A percentile compares a stretch with the other conserved stretches of the same genome.
phyloP scores from a whole-genome alignment of 768 basidiomycete species.

The Rubroboletus satanas region DNA sequence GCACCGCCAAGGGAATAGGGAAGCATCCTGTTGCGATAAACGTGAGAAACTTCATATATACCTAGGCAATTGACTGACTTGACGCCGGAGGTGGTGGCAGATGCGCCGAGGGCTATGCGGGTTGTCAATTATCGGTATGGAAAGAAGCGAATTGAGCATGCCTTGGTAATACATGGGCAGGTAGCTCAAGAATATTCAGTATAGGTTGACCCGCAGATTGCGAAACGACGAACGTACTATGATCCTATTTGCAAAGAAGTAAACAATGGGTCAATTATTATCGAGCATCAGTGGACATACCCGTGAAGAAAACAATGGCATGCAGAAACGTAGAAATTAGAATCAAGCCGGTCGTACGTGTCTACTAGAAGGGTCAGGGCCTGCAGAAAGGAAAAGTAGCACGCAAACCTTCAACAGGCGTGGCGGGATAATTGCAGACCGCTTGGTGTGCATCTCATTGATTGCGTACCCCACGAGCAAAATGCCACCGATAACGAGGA shows the following conservation, averaged over 20 bases:
- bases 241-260: slow-evolving; percentile 12
- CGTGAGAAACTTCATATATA: background rate
- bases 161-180: slow-evolving; percentile 42
- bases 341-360: slow-evolving; percentile 35
- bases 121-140: background rate
- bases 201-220: background rate
- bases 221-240: slow-evolving; percentile 20
- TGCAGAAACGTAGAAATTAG: slow-evolving; percentile 35
- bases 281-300: slow-evolving; percentile 14
- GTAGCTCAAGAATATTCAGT: slow-evolving; percentile 26
- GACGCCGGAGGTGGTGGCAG: slow-evolving; percentile 33
- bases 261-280: background rate
- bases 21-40: slow-evolving; percentile 29
- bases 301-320: slow-evolving; percentile 30
- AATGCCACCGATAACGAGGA: slow-evolving; percentile 33
- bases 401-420: slow-evolving; percentile 34
- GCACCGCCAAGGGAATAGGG: slow-evolving; percentile 32
- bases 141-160: background rate
- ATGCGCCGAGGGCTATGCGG: slow-evolving; percentile 33
- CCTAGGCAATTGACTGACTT: slow-evolving; percentile 13
- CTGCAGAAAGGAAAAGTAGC: background rate
- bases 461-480: slow-evolving; percentile 28
- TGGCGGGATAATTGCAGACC: slow-evolving; percentile 38
- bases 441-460: slow-evolving; percentile 35
- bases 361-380: slow-evolving; percentile 20